Percentiles rank a stretch among this genome's conserved stretches.
Conservation (phyloP, 257 asterid species). For the Hygrophila difformis region DNA sequence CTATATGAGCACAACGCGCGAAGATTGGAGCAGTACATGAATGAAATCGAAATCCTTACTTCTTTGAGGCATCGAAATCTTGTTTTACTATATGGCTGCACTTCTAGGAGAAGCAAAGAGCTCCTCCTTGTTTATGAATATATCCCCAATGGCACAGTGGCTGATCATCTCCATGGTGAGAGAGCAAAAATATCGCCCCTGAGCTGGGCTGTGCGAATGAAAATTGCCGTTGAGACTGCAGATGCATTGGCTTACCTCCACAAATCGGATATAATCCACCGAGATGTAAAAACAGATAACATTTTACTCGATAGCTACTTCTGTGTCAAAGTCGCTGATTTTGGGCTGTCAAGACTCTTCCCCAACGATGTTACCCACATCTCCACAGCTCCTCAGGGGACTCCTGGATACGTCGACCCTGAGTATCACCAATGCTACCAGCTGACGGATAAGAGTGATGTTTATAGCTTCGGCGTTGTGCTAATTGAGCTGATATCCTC, state of each 20-base stretch:
- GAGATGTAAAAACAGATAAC: conserved; percentile 50
- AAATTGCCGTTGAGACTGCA: conserved; percentile 47
- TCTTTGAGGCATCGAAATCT: conserved; percentile 37
- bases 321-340: conserved; percentile 50
- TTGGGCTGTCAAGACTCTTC: conserved; percentile 43
- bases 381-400: conserved; percentile 58
- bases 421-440: conserved; percentile 41
- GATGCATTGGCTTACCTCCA: conserved; percentile 48
- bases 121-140: conserved; percentile 53
- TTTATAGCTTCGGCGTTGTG: conserved; percentile 57
- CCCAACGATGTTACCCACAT: conserved; percentile 33
- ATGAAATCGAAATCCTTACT: conserved; percentile 41
- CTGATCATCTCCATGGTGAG: conserved; percentile 51
- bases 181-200: conserved; percentile 15
- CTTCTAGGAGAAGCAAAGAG: conserved; percentile 38
- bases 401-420: conserved; percentile 53
- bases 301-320: conserved; percentile 39
- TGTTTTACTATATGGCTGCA: conserved; percentile 47
- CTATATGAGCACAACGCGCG: conserved; percentile 38
- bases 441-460: conserved; percentile 39
- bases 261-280: conserved; percentile 41
- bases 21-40: conserved; percentile 50
- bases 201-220: conserved; percentile 37
- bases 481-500: conserved; percentile 52
- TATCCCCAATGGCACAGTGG: conserved; percentile 43